These are phyloP conservation scores for Coniochaeta prunicola DNA, from an alignment of 2,329 filamentous ascomycete species.

Conservation along the genomic window DNA sequence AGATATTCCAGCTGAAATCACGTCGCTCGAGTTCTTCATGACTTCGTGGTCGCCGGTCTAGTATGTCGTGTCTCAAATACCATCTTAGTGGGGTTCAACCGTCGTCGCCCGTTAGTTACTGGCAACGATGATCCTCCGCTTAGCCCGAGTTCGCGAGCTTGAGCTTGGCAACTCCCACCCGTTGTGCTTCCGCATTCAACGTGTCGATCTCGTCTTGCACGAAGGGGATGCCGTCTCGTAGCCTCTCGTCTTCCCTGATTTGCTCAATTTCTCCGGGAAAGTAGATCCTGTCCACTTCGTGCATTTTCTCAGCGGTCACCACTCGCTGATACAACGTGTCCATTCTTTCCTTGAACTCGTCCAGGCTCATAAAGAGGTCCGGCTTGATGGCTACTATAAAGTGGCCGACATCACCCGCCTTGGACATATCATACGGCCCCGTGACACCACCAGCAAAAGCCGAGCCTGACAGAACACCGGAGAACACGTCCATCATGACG, in stretches of 20 bases:
- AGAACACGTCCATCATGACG: slow-evolving; percentile 89
- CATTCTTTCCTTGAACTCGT: slow-evolving; percentile 61
- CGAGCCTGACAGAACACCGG: slow-evolving; percentile 67
- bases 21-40: too few relatives aligned
- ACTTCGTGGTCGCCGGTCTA: not conserved
- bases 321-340: slow-evolving; percentile 46
- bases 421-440: slow-evolving; percentile 66
- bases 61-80: not conserved
- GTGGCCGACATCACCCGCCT: slow-evolving; percentile 64
- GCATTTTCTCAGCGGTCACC: slow-evolving; percentile 44
- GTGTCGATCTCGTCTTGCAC: slow-evolving; percentile 48
- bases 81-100: not conserved
- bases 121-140: not conserved
- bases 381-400: slow-evolving; percentile 68
- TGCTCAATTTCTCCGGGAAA: slow-evolving; percentile 59
- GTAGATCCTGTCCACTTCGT: slow-evolving; percentile 50
- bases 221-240: slow-evolving; percentile 50
- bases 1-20: too few relatives aligned
- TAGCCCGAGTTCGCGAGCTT: not conserved
- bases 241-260: slow-evolving; percentile 40
- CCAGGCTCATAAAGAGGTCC: slow-evolving; percentile 63
- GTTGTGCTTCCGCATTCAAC: slow-evolving; percentile 45
- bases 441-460: slow-evolving; percentile 74
- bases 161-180: slow-evolving; percentile 27
- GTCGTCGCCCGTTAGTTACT: not conserved